Conservation (phyloP, 1,284 basidiomycete species). For the Omphalotus olearius region DNA sequence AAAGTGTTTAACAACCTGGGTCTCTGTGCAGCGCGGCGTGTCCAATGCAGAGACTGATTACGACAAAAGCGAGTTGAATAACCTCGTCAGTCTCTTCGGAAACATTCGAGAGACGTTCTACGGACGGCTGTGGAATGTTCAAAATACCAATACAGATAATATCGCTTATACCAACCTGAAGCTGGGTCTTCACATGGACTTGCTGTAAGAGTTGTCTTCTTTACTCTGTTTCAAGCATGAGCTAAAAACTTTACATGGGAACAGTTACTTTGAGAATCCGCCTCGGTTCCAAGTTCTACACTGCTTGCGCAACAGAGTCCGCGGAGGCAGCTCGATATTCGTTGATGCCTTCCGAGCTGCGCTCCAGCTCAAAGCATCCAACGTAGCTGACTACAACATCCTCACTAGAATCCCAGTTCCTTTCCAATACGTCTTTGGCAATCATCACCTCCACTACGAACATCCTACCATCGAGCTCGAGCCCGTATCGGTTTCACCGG, state of each 20-base stretch:
- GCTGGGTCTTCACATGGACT: slow-evolving; percentile 90
- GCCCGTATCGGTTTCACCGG: neutral
- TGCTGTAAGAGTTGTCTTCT: too few relatives aligned
- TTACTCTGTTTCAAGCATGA: too few relatives aligned
- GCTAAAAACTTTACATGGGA: neutral
- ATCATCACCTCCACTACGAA: slow-evolving; percentile 76
- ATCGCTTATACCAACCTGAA: slow-evolving; percentile 94
- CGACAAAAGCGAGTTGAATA: slow-evolving; percentile 60
- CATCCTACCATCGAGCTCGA: slow-evolving; percentile 74
- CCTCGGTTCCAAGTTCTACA: slow-evolving; percentile 92
- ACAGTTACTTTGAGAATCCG: slow-evolving; percentile 83
- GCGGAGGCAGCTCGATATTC: slow-evolving; percentile 86
- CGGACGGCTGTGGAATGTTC: slow-evolving; percentile 88
- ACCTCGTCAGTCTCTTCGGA: slow-evolving; percentile 66
- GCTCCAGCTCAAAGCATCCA: slow-evolving; percentile 42
- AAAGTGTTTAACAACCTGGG: neutral
- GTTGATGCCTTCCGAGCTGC: slow-evolving; percentile 81
- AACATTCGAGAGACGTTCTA: slow-evolving; percentile 89
- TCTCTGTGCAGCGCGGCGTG: slow-evolving; percentile 33
- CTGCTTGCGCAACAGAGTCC: slow-evolving; percentile 80
- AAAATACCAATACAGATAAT: slow-evolving; percentile 76
- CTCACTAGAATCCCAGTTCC: slow-evolving; percentile 65
- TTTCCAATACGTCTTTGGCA: slow-evolving; percentile 92
- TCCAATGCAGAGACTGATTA: slow-evolving; percentile 52
- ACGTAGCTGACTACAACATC: slow-evolving; percentile 54